Evolutionary conservation across 2,329 filamentous ascomycete genomes (phyloP).

Genomic region (Fonsecaea pugnacius): DNA sequence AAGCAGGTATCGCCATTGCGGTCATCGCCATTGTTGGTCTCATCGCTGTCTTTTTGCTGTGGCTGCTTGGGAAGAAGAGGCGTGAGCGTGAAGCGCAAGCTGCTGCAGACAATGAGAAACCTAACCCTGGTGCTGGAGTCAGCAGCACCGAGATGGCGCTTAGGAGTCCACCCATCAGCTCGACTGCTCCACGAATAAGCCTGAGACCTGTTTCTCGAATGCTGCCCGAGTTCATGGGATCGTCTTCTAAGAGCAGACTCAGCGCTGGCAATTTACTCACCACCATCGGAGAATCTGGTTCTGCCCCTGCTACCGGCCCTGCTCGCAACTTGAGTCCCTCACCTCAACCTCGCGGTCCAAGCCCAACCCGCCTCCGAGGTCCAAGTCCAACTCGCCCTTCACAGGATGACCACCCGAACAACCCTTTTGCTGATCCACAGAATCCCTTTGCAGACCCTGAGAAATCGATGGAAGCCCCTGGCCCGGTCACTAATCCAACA

Average conservation of each 20-base stretch:
- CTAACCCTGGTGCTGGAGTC: conserved; percentile 41
- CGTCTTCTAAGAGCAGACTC: conserved; percentile 38
- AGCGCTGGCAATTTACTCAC: conserved; percentile 37
- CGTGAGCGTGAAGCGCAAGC: conserved; percentile 56
- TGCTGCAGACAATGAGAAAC: conserved; percentile 68
- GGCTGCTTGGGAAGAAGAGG: conserved; percentile 75
- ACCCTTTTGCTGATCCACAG: conserved; percentile 38
- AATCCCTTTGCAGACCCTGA: conserved; percentile 33
- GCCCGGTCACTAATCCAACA: conserved; percentile 36
- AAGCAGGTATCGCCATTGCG: conserved; percentile 84
- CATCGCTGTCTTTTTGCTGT: conserved; percentile 69
- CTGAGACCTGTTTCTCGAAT: conserved; percentile 85
- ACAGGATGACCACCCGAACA: conserved; percentile 30
- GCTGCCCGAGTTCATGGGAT: conserved; percentile 66
- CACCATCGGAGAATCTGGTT: conserved; percentile 32
- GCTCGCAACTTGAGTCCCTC: conserved; percentile 23
- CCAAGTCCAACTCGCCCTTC: conserved; percentile 15
- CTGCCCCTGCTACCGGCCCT: conserved; percentile 13
- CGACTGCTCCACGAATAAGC: conserved; percentile 76
- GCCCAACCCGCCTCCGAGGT: conserved; percentile 15
- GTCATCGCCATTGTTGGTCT: conserved; percentile 71
- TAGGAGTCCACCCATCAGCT: conserved; percentile 44
- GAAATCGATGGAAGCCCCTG: conserved; percentile 30
- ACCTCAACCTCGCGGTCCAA: conserved; percentile 28
- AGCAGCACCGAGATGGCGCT: conserved; percentile 43